These are phyloP conservation scores for Ceratocystis smalleyi DNA, from an alignment of 2,329 filamentous ascomycete species.

Conservation along the genomic window DNA sequence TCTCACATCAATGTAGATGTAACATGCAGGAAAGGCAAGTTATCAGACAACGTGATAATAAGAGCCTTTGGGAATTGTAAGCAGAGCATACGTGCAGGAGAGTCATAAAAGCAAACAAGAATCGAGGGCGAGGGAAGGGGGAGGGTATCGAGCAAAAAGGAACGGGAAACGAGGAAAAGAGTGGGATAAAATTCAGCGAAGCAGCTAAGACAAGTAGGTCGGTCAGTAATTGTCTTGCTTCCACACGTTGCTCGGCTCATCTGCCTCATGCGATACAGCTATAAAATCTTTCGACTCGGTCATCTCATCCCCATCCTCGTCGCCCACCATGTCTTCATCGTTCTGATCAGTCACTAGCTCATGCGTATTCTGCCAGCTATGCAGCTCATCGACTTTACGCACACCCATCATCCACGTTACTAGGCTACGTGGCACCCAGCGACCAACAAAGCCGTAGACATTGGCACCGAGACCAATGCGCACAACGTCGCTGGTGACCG, in stretches of 20 bases:
- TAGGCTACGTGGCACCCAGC: conserved; percentile 58
- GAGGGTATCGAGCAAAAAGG: conserved; percentile 1
- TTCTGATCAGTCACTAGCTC: neutral
- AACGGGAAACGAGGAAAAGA: neutral
- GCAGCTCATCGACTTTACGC: conserved; percentile 42
- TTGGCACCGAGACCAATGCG: conserved; percentile 73
- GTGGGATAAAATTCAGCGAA: neutral
- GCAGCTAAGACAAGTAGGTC: neutral
- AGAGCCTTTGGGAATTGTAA: neutral
- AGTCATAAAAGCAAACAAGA: neutral
- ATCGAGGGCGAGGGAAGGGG: neutral
- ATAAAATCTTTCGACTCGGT: conserved; percentile 33
- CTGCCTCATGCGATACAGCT: conserved; percentile 28
- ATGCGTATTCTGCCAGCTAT: conserved; percentile 34
- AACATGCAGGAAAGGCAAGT: neutral
- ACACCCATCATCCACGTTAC: conserved; percentile 93
- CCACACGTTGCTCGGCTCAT: conserved; percentile 26
- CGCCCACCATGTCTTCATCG: conserved; percentile 6
- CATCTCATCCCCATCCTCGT: conserved; percentile 16
- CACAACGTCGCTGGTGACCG: conserved; percentile 45
- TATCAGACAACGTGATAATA: neutral
- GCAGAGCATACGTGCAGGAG: neutral
- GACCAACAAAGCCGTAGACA: conserved; percentile 72
- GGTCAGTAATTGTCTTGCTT: conserved; percentile 14
- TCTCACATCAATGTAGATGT: neutral